Conservation (phyloP, 805 yeast species). For the Wickerhamomyces bovis region DNA sequence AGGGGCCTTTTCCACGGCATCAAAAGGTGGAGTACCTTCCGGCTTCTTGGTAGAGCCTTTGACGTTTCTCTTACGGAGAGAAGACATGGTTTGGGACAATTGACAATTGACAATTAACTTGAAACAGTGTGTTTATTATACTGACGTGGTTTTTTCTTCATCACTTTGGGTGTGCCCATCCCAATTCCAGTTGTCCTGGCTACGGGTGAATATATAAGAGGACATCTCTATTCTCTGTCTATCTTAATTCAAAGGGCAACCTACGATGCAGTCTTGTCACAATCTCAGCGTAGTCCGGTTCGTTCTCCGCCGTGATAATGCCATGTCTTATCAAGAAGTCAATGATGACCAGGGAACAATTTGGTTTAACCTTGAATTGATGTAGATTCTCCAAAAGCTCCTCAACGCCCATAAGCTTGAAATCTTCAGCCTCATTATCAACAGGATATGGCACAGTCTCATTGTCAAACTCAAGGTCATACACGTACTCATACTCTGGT, state of each 20-base stretch:
- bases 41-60: slow-evolving; percentile 4
- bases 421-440: slow-evolving; percentile 75
- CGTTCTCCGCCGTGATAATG: slow-evolving; percentile 54
- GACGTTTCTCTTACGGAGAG: slow-evolving; percentile 8
- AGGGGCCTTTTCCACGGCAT: not conserved
- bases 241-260: slow-evolving; percentile 59
- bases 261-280: slow-evolving; percentile 55
- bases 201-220: no score
- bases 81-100: not conserved
- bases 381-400: slow-evolving; percentile 48
- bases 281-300: slow-evolving; percentile 60
- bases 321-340: slow-evolving; percentile 92
- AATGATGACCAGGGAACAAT: slow-evolving; percentile 71
- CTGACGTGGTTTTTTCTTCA: no score
- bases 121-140: no score
- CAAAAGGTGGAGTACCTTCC: not conserved
- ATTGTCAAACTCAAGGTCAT: slow-evolving; percentile 55
- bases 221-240: not conserved
- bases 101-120: not conserved
- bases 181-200: not conserved
- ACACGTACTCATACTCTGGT: slow-evolving; percentile 83
- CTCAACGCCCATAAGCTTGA: slow-evolving; percentile 53
- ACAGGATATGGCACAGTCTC: slow-evolving; percentile 47
- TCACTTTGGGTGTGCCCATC: not conserved
- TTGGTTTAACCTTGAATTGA: slow-evolving; percentile 75